Base-by-base conservation (phyloP, 208 protist species). In the Lotmaria passim region DNA sequence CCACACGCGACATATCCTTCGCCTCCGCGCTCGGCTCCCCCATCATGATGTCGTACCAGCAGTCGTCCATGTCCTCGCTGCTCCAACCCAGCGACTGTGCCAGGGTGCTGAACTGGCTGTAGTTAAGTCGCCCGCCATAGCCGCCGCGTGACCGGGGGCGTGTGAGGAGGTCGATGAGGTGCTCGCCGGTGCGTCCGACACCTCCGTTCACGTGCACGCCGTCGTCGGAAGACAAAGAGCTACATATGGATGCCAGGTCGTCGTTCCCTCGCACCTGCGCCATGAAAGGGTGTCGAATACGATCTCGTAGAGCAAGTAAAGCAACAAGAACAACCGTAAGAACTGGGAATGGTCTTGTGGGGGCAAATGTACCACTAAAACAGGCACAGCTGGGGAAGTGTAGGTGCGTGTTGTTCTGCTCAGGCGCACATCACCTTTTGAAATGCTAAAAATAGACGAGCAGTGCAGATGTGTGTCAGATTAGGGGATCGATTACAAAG, bases 21-120 rank as follows among this genome's bases (percentile, higher is more conserved):
- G 79, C 73, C 51, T 85, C 75, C 11, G 74, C 60, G 17, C 55
- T 43, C 12, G 83, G 78, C 23, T 75, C 71, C 3, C 89, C 89
- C 36, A 68, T 65, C 57, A 92, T 71, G 46, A 91, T 85, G 55
- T 91, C 86, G 62, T 90, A 94, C 89, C 89, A 94, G 63, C 82
- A 88, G 71, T 94, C 89, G 51, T 94, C 89, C 56, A 87, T 69
- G 10, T 79, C 75, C n/a, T 94, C 89, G 24, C 38, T 61, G 17
- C 64, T 70, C 86, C 86, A 91, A 24, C 79, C 79, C 7, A 92
- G 58, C 1, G 73, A 72, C 10, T 46, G 38, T 26, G 82, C 55
- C 1, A 94, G 69, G 1, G 46, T 53, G 21, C 43, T 64, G 43
- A 89, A 81, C 47, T 90, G 86, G 1, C 61, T 63, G 62, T 87